phyloP scores from a whole-genome alignment of 2,329 filamentous ascomycete species.

The Colletotrichum nymphaeae region DNA sequence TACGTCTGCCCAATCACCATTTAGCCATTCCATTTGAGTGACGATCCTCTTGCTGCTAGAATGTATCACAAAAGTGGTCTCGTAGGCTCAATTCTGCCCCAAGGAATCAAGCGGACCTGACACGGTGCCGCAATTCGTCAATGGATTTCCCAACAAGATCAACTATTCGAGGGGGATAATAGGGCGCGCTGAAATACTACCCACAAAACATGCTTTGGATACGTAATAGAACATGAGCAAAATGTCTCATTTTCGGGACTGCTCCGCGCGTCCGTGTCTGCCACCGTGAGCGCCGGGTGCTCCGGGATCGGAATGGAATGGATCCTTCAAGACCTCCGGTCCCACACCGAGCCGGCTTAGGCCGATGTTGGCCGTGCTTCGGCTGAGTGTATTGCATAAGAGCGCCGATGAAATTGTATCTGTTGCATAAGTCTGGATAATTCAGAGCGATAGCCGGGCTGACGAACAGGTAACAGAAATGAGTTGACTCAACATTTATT shows the following conservation, averaged over 20 bases:
- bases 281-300: background rate
- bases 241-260: background rate
- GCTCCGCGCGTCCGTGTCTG: background rate
- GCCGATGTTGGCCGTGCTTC: slow-evolving; percentile 20
- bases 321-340: background rate
- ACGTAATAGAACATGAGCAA: background rate
- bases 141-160: background rate
- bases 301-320: slow-evolving; percentile 18
- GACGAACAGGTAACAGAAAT: background rate
- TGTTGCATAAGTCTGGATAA: background rate
- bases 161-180: too few relatives aligned
- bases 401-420: background rate
- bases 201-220: background rate
- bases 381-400: background rate
- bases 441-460: background rate
- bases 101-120: background rate
- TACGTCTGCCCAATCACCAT: background rate
- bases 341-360: slow-evolving; percentile 12
- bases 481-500: background rate
- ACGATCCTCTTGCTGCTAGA: background rate
- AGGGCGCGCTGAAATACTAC: background rate
- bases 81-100: background rate
- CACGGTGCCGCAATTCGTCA: background rate
- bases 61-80: background rate
- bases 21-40: background rate